These are phyloP conservation scores for Miscanthus lutarioriparius DNA, from an alignment of 176 grass and related monocot species.

Conservation along the genomic window DNA sequence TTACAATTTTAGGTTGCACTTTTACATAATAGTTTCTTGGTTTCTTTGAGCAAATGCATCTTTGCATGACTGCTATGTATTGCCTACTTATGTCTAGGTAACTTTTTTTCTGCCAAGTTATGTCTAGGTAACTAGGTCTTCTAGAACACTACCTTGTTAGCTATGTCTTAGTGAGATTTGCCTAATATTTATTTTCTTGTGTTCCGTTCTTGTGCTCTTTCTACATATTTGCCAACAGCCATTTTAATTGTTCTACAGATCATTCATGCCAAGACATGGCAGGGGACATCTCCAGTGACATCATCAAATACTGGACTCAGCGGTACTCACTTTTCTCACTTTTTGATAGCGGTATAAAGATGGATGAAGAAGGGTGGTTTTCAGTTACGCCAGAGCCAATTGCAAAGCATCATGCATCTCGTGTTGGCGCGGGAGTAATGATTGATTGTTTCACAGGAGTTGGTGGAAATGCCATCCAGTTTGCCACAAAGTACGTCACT, in stretches of 20 bases:
- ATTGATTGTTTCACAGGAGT: constrained; percentile 93
- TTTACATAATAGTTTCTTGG: constrained; percentile 8
- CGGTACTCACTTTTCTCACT: constrained; percentile 87
- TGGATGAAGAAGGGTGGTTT: constrained; percentile 99
- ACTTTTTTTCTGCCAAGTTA: neutral
- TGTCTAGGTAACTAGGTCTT: neutral
- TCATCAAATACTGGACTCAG: constrained; percentile 88
- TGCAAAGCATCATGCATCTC: constrained; percentile 89
- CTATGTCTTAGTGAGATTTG: neutral
- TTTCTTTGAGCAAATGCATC: constrained; percentile 10
- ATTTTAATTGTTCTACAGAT: constrained; percentile 36
- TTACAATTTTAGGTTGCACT: constrained; percentile 29
- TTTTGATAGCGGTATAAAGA: constrained; percentile 87
- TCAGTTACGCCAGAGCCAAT: constrained; percentile 92
- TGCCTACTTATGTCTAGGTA: neutral
- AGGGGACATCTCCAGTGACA: constrained; percentile 48
- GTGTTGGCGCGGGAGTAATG: constrained; percentile 50
- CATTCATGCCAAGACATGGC: constrained; percentile 40
- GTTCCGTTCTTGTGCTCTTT: constrained; percentile 4
- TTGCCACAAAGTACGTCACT: constrained; percentile 66
- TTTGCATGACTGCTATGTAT: neutral
- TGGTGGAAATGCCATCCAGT: constrained; percentile 96
- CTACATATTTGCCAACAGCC: constrained; percentile 25
- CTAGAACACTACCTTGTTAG: neutral
- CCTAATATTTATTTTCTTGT: neutral